Percentiles rank a stretch among this genome's conserved stretches.
These are phyloP conservation scores for Stephania japonica DNA, from an alignment of 164 flowering plant genomes.

Conservation along the genomic window DNA sequence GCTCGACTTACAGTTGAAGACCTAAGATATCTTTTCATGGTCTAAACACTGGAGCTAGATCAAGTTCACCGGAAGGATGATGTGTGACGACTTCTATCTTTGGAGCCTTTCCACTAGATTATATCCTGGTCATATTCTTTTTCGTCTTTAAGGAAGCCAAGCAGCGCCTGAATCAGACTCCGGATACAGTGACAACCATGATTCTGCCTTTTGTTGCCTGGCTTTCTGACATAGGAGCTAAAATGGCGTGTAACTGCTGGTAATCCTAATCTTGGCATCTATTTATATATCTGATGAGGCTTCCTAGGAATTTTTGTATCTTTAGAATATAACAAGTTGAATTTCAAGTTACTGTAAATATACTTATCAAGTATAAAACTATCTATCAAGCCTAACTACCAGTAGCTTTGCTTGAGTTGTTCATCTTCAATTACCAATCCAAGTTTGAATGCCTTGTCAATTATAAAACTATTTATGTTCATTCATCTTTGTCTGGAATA, in stretches of 20 bases:
- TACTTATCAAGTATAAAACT: not conserved
- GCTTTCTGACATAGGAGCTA: not conserved
- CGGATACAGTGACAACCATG: constrained; percentile 1
- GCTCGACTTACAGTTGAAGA: constrained; percentile 78
- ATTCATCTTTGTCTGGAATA: no score
- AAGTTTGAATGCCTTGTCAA: no score
- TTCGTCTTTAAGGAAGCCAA: not conserved
- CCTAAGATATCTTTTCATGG: constrained; percentile 70
- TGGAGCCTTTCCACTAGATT: not conserved
- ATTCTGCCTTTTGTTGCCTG: constrained; percentile 14
- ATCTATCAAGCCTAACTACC: not conserved
- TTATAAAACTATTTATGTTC: no score
- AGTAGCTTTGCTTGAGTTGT: not conserved
- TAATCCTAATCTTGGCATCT: not conserved
- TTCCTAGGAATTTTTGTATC: constrained; percentile 7
- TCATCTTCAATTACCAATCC: not conserved
- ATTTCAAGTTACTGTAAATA: constrained; percentile 8
- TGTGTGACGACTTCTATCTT: not conserved
- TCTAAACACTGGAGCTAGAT: constrained; percentile 15
- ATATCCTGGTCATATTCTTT: not conserved
- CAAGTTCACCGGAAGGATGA: not conserved
- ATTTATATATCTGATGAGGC: not conserved
- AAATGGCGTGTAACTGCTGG: constrained; percentile 1
- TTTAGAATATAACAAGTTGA: constrained; percentile 1
- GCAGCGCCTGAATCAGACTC: constrained; percentile 1